A percentile compares a stretch with the other conserved stretches of the same genome.
Evolutionary conservation across 2,329 filamentous ascomycete genomes (phyloP).

Genomic region (Phialemonium atrogriseum): DNA sequence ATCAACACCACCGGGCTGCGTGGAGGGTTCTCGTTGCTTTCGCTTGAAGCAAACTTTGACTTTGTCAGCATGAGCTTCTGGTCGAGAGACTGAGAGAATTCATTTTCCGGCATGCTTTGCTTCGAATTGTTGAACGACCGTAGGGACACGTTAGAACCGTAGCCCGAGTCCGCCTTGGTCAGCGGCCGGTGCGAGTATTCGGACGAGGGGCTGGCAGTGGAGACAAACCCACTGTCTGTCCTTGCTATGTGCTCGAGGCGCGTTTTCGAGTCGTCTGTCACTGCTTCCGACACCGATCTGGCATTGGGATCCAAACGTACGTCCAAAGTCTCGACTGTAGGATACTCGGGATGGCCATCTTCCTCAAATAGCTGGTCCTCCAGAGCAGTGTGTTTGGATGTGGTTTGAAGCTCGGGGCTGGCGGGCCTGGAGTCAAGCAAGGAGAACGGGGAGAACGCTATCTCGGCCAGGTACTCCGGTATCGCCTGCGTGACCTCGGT

Average conservation of each 20-base stretch:
- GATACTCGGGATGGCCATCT: slow-evolving; percentile 23
- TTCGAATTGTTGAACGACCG: slow-evolving; percentile 38
- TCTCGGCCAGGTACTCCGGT: slow-evolving; percentile 16
- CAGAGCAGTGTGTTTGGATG: slow-evolving; percentile 38
- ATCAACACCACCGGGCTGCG: no score
- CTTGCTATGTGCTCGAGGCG: slow-evolving; percentile 20
- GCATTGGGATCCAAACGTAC: slow-evolving; percentile 34
- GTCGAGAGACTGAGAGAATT: slow-evolving; percentile 9
- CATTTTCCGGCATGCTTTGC: slow-evolving; percentile 17
- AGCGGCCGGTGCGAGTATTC: slow-evolving; percentile 34
- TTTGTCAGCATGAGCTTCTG: slow-evolving; percentile 4
- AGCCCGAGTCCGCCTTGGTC: slow-evolving; percentile 53
- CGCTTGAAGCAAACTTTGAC: background rate
- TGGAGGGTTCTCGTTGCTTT: no score
- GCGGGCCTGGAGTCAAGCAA: slow-evolving; percentile 19
- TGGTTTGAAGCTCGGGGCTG: slow-evolving; percentile 30
- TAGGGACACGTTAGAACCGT: slow-evolving; percentile 51
- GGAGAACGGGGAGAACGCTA: slow-evolving; percentile 25
- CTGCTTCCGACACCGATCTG: slow-evolving; percentile 24
- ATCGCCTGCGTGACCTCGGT: slow-evolving; percentile 6
- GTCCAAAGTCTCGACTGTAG: slow-evolving; percentile 27
- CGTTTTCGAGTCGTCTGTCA: slow-evolving; percentile 10
- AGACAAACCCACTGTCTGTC: slow-evolving; percentile 42
- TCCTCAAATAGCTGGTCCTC: slow-evolving; percentile 41
- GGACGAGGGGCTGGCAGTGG: slow-evolving; percentile 29